Evolutionary conservation across 2,329 filamentous ascomycete genomes (phyloP).

Genomic region (Beauveria australis): DNA sequence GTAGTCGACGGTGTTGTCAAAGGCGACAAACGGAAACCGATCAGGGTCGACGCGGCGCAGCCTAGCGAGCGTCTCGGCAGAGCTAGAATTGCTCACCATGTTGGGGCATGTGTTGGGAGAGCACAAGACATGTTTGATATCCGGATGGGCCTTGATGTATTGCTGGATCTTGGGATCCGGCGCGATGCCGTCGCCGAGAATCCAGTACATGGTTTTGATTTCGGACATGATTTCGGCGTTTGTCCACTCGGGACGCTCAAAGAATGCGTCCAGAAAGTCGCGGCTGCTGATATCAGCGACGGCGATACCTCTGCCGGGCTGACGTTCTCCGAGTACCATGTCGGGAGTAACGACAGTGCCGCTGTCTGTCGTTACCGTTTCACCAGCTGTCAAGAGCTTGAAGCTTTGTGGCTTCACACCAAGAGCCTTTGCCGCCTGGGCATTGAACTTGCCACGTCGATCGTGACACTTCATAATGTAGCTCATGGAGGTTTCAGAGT

Average conservation of each 20-base stretch:
- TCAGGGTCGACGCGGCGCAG: slow-evolving; percentile 65
- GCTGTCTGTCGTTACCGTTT: slow-evolving; percentile 53
- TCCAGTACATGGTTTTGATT: slow-evolving; percentile 69
- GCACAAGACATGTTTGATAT: slow-evolving; percentile 69
- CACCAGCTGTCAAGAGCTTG: slow-evolving; percentile 51
- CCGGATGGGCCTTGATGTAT: slow-evolving; percentile 57
- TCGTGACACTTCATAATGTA: slow-evolving; percentile 77
- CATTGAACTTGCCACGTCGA: slow-evolving; percentile 73
- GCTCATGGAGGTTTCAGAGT: slow-evolving; percentile 62
- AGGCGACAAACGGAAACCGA: slow-evolving; percentile 63
- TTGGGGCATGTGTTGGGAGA: slow-evolving; percentile 69
- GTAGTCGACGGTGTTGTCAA: slow-evolving; percentile 41
- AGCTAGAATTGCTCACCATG: slow-evolving; percentile 60
- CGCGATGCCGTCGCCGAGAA: slow-evolving; percentile 61
- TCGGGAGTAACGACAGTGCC: slow-evolving; percentile 70
- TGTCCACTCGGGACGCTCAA: slow-evolving; percentile 66
- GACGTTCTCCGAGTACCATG: slow-evolving; percentile 68
- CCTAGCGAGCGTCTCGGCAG: slow-evolving; percentile 57
- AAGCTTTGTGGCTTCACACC: slow-evolving; percentile 55
- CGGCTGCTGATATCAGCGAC: slow-evolving; percentile 69
- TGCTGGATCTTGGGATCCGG: slow-evolving; percentile 45
- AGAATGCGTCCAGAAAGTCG: slow-evolving; percentile 61
- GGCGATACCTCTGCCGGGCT: slow-evolving; percentile 65
- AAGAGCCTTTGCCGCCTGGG: slow-evolving; percentile 52
- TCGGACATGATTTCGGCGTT: slow-evolving; percentile 56